Percentiles rank a stretch among this genome's conserved stretches.
Conservation (phyloP, 1,139 yeast genomes). For the Debaryomycetaceae sp. region DNA sequence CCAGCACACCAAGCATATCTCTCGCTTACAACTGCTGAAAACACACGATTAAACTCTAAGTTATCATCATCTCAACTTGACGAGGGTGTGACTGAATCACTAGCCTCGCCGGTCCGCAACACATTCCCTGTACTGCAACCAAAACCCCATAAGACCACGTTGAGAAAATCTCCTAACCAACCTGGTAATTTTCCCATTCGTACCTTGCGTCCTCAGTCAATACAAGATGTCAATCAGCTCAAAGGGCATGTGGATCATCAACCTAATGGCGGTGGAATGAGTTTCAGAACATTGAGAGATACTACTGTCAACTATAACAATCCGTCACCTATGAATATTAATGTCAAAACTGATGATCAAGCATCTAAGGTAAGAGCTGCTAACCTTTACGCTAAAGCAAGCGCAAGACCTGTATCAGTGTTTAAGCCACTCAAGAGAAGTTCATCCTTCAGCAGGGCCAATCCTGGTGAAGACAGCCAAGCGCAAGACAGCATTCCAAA, state of each 20-base stretch:
- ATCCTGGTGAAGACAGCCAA: neutral
- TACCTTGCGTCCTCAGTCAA: constrained; percentile 36
- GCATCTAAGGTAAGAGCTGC: constrained; percentile 46
- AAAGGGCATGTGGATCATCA: constrained; percentile 3
- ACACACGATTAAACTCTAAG: constrained; percentile 68
- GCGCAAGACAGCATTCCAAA: constrained; percentile 5
- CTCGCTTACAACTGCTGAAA: constrained; percentile 72
- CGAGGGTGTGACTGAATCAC: constrained; percentile 9
- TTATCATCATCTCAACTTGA: constrained; percentile 39
- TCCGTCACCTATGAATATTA: neutral
- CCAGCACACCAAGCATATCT: constrained; percentile 63
- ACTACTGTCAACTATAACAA: constrained; percentile 13
- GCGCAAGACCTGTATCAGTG: constrained; percentile 38
- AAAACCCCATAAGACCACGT: constrained; percentile 13
- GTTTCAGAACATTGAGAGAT: constrained; percentile 29
- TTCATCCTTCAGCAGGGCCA: constrained; percentile 54
- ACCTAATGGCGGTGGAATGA: constrained; percentile 20
- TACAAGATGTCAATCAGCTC: neutral
- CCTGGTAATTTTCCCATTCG: constrained; percentile 15
- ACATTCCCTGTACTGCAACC: neutral
- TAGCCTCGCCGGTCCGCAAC: constrained; percentile 1
- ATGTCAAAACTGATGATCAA: constrained; percentile 8
- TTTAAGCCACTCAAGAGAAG: constrained; percentile 38
- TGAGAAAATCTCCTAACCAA: constrained; percentile 24
- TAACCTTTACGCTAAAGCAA: constrained; percentile 50